A percentile compares a stretch with the other conserved stretches of the same genome.
Conservation (phyloP, 176 grass and related monocot species). For the Sorghum bicolor region Sorghum_bicolor_NCBIv3 NC_012873.2:66819501-66820000, state of each 20-base stretch:
- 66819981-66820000: background rate
- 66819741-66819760: background rate
- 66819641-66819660: background rate
- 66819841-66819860: background rate
- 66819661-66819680: background rate
- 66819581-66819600: slow-evolving; percentile 95
- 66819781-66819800: background rate
- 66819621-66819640: slow-evolving; percentile 21
- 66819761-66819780: background rate
- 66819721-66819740: background rate
- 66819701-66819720: background rate
- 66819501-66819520: slow-evolving; percentile 77
- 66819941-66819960: background rate
- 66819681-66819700: slow-evolving; percentile 1
- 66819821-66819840: background rate
- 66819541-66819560: slow-evolving; percentile 90
- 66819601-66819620: slow-evolving; percentile 72
- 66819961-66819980: background rate
- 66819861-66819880: background rate
- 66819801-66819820: background rate
- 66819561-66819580: slow-evolving; percentile 83
- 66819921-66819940: background rate
- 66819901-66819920: background rate
- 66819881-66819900: background rate
- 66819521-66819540: slow-evolving; percentile 95